phyloP scores from a whole-genome alignment of 2,329 filamentous ascomycete genomes.

The Aspergillus sp. region DNA sequence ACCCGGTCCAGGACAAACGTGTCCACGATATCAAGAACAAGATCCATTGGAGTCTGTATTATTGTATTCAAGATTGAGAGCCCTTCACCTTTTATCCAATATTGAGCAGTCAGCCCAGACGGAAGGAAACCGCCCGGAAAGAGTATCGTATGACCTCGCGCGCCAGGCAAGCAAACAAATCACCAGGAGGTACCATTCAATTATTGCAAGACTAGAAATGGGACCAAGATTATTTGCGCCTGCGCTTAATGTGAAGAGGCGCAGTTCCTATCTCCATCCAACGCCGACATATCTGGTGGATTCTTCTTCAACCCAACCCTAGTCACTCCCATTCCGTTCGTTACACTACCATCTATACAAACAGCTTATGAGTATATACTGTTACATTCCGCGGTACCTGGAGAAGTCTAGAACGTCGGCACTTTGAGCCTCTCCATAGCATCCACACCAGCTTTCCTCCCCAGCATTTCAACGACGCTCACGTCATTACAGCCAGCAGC shows the following conservation, averaged over 20 bases:
- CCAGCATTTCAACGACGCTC: neutral
- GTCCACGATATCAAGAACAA: conserved; percentile 78
- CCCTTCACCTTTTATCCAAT: neutral
- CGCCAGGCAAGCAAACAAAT: neutral
- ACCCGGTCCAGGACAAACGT: conserved; percentile 72
- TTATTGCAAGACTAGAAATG: too few relatives aligned
- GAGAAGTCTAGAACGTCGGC: too few relatives aligned
- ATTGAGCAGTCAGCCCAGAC: neutral
- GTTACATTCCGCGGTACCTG: too few relatives aligned
- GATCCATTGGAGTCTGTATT: conserved; percentile 64
- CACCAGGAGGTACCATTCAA: too few relatives aligned
- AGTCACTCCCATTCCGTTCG: too few relatives aligned
- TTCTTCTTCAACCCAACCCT: too few relatives aligned
- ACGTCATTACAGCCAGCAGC: neutral
- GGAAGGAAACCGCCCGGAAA: neutral
- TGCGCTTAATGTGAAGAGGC: too few relatives aligned
- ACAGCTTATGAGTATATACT: too few relatives aligned
- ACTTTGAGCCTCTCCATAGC: neutral
- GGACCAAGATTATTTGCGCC: neutral
- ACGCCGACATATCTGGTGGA: too few relatives aligned
- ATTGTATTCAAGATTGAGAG: neutral
- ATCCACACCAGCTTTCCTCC: neutral
- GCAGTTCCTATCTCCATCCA: too few relatives aligned
- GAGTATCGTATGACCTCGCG: neutral
- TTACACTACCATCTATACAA: too few relatives aligned